Conservation (phyloP, 2,329 filamentous ascomycete species). For the Ceratocystis smalleyi region DNA sequence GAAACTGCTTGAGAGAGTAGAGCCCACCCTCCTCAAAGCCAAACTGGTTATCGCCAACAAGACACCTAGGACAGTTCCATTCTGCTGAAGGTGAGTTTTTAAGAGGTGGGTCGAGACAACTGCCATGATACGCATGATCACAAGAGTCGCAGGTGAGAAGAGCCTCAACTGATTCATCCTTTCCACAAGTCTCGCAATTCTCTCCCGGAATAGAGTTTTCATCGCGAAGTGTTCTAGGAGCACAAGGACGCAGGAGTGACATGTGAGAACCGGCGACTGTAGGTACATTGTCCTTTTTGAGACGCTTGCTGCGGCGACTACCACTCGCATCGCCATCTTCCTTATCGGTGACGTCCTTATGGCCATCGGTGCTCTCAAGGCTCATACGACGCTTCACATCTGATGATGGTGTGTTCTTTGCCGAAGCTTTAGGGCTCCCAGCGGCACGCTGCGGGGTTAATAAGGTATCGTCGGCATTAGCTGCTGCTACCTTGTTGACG, state of each 20-base stretch:
- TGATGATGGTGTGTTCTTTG: conserved; percentile 45
- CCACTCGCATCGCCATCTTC: conserved; percentile 45
- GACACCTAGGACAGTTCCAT: conserved; percentile 90
- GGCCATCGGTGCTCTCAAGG: conserved; percentile 37
- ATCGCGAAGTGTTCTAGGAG: conserved; percentile 47
- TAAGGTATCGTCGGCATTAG: conserved; percentile 5
- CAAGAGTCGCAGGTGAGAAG: conserved; percentile 82
- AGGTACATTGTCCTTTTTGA: conserved; percentile 66
- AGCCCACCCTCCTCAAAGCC: conserved; percentile 93
- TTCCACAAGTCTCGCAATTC: conserved; percentile 78
- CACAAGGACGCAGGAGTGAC: conserved; percentile 76
- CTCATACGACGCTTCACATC: conserved; percentile 66
- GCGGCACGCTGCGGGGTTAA: conserved; percentile 29
- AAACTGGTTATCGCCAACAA: conserved; percentile 92
- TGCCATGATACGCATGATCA: conserved; percentile 71
- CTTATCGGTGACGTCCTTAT: conserved; percentile 33
- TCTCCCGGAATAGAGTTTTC: conserved; percentile 33
- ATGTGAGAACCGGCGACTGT: conserved; percentile 94
- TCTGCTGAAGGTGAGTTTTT: conserved; percentile 65
- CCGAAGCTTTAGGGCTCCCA: conserved; percentile 46
- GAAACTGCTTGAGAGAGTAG: conserved; percentile 89
- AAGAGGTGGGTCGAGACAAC: conserved; percentile 76
- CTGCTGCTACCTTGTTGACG: conserved; percentile 34
- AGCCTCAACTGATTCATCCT: conserved; percentile 53
- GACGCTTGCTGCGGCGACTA: conserved; percentile 75